Conservation (phyloP, 352 stramenopile species). For the Thalassiosira livingstoniorum region DNA sequence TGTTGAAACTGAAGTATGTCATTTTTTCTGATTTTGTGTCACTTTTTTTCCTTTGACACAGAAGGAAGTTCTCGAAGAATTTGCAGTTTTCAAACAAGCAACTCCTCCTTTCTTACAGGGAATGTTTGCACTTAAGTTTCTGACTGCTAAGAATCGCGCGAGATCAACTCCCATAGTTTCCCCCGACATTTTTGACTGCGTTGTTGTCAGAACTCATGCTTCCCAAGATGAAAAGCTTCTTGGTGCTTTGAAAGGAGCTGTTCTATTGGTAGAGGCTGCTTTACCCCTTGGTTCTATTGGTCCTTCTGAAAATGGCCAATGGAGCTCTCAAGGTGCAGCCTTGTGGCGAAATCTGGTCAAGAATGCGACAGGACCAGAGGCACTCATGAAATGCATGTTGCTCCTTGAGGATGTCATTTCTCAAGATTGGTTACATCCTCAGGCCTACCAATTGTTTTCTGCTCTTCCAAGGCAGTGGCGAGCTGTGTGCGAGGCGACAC, state of each 20-base stretch:
- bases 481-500: conserved; percentile 76
- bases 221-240: conserved; percentile 75
- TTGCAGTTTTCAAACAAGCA: conserved; percentile 29
- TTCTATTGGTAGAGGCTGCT: conserved; percentile 82
- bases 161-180: conserved; percentile 54
- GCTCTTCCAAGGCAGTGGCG: conserved; percentile 77
- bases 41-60: conserved; percentile 39
- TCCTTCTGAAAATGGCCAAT: conserved; percentile 65
- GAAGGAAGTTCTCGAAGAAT: conserved; percentile 78
- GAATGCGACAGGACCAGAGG: conserved; percentile 66
- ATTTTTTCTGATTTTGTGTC: not conserved
- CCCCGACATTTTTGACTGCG: conserved; percentile 73
- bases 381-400: conserved; percentile 79
- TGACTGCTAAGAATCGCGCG: conserved; percentile 72
- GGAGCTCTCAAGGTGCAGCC: conserved; percentile 66
- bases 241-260: conserved; percentile 73
- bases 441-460: conserved; percentile 74
- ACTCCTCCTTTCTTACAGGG: conserved; percentile 64
- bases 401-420: conserved; percentile 82
- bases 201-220: conserved; percentile 39
- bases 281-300: conserved; percentile 79
- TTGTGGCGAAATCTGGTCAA: conserved; percentile 79
- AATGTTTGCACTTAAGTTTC: conserved; percentile 73
- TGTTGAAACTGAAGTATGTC: not conserved
- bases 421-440: conserved; percentile 74